Base-by-base conservation (phyloP, 1,139 yeast species). In the Candida tetrigidarum region DNA sequence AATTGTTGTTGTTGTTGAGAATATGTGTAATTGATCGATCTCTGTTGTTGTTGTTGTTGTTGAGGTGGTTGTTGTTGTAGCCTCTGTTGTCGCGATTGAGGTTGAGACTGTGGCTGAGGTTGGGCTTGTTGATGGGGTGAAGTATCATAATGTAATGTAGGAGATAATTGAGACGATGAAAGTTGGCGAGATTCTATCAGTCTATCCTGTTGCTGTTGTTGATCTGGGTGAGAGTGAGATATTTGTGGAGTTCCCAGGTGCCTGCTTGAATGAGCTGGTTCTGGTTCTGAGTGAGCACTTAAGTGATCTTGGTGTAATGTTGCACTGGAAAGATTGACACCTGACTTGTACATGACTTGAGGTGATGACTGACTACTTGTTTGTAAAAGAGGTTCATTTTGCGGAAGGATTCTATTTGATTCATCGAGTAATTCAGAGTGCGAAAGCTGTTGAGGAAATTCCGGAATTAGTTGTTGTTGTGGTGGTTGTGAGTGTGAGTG, bases 341-440 rank as follows among this genome's bases (percentile, higher is more conserved):
- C 36, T 22, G 35, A 25, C 15, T 38, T 38, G 20, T 38, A 38
- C 19, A 38, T 29, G 14, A 38, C 32, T 15, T 30, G 35, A 10
- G 36, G 35, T 22, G 41, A 38, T 1, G 28, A 16, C 9, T 29
- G 35, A 15, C n/a, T 29, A 12, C 29, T 30, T 10, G 26, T 6
- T 8, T 15, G 35, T 12, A 38, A 19, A 25, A 38, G 16, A 14
- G 12, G 11, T 18, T 23, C 41, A 9, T 14, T 12, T 38, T 22
- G 36, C 3, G 12, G 27, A 12, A 10, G 23, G 15, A 29, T 5
- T 14, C 36, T 28, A 4, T 11, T 22, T n/a, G 41, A 28, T 7
- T 22, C 23, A 12, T 38, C 36, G 14, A 38, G 23, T 15, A 38
- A 30, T 30, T 38, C 41, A 10, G 41, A 29, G 20, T 30, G 41